Conservation (phyloP, 768 basidiomycete species). For the Fibroporia radiculosa region DNA sequence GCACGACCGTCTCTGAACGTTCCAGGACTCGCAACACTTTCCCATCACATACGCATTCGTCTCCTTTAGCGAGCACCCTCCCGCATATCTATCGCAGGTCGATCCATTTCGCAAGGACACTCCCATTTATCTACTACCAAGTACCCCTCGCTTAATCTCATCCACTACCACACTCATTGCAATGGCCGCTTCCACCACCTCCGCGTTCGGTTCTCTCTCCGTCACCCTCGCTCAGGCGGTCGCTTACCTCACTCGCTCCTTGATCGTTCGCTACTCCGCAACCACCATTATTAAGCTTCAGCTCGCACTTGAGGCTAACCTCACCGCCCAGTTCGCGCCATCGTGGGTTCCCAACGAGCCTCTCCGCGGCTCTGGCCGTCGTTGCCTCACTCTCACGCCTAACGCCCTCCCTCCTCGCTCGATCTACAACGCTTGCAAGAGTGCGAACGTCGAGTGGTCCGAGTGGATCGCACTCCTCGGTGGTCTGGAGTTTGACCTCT, state of each 20-base stretch:
- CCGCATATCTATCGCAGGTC: constrained; percentile 52
- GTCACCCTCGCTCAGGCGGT: constrained; percentile 68
- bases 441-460: constrained; percentile 69
- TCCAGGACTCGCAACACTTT: constrained; percentile 10
- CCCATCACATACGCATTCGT: constrained; percentile 15
- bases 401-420: constrained; percentile 60
- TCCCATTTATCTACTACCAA: constrained; percentile 16
- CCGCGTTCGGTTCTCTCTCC: constrained; percentile 36
- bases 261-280: constrained; percentile 49
- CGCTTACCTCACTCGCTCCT: constrained; percentile 63
- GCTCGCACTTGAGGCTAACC: constrained; percentile 63
- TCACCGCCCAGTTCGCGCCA: constrained; percentile 59
- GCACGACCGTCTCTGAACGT: constrained; percentile 15
- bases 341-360: constrained; percentile 63
- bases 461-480: constrained; percentile 73
- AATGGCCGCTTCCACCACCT: constrained; percentile 29
- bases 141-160: constrained; percentile 9
- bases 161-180: constrained; percentile 7
- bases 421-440: constrained; percentile 63
- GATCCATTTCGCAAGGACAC: constrained; percentile 34
- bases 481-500: constrained; percentile 66
- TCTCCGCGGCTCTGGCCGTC: constrained; percentile 59
- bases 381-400: constrained; percentile 70
- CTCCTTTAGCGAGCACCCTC: constrained; percentile 27
- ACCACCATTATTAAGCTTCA: constrained; percentile 62